These are phyloP conservation scores for Phaeotremella skinneri DNA, from an alignment of 768 basidiomycete genomes.

Conservation along the genomic window DNA sequence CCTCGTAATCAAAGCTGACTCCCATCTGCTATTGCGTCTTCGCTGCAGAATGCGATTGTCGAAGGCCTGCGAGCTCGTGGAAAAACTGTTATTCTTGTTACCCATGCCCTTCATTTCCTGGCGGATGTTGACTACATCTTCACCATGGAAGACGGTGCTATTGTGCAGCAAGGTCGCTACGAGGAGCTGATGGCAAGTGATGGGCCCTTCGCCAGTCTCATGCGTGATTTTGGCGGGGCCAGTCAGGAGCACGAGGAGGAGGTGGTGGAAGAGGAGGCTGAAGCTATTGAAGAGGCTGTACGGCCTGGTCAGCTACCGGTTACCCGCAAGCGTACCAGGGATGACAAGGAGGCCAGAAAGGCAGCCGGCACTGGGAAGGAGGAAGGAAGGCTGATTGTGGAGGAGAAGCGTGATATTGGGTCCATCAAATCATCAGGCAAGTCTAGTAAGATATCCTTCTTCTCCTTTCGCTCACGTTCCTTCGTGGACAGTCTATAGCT, in stretches of 20 bases:
- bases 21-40: not conserved
- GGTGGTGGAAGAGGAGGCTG: conserved; percentile 23
- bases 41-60: conserved; percentile 59
- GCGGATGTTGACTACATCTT: conserved; percentile 45
- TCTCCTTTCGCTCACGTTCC: not conserved
- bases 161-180: conserved; percentile 57
- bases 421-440: conserved; percentile 47
- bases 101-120: conserved; percentile 49
- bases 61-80: conserved; percentile 52
- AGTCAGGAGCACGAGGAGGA: conserved; percentile 33
- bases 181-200: conserved; percentile 42
- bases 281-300: conserved; percentile 18
- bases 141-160: conserved; percentile 39
- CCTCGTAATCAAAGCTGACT: conserved; percentile 56
- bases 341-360: not conserved
- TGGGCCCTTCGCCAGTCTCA: conserved; percentile 61
- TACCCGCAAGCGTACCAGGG: not conserved
- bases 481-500: conserved; percentile 56
- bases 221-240: conserved; percentile 58
- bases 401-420: conserved; percentile 62
- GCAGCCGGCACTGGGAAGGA: conserved; percentile 1
- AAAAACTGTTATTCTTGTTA: conserved; percentile 50
- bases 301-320: not conserved
- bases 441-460: no score
- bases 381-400: conserved; percentile 1